phyloP scores from a whole-genome alignment of 352 stramenopile species.

The Phytophthora aleatoria region DNA sequence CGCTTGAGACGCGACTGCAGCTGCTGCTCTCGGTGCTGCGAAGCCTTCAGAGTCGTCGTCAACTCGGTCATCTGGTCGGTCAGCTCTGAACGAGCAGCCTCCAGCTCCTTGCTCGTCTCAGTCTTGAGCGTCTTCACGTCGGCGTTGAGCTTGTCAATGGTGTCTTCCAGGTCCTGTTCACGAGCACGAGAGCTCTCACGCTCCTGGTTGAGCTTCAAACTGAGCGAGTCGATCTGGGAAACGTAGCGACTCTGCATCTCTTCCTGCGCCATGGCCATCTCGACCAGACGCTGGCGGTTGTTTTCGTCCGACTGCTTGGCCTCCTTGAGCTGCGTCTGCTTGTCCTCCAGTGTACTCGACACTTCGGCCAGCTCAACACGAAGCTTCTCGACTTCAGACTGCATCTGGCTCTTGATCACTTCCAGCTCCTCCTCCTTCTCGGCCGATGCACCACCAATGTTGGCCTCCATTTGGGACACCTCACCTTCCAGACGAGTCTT shows the following conservation, averaged over 20 bases:
- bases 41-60: conserved; percentile 40
- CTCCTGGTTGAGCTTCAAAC: conserved; percentile 51
- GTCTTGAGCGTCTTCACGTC: conserved; percentile 40
- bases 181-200: conserved; percentile 45
- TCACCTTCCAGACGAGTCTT: conserved; percentile 46
- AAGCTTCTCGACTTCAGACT: conserved; percentile 32
- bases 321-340: conserved; percentile 37
- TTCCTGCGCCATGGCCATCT: conserved; percentile 50
- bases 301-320: conserved; percentile 42
- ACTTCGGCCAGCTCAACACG: conserved; percentile 37
- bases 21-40: conserved; percentile 50
- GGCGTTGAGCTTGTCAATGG: conserved; percentile 38
- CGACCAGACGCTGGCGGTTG: conserved; percentile 44
- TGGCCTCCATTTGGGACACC: conserved; percentile 43
- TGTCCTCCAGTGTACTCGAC: conserved; percentile 36
- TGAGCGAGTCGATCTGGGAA: conserved; percentile 46
- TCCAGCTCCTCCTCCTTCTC: conserved; percentile 37
- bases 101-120: conserved; percentile 40
- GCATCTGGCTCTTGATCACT: conserved; percentile 34
- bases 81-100: conserved; percentile 24
- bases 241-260: conserved; percentile 48
- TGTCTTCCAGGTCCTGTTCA: conserved; percentile 47
- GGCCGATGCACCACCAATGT: conserved; percentile 36
- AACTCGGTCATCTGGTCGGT: conserved; percentile 41
- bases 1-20: conserved; percentile 49